Evolutionary conservation across 352 stramenopile species (phyloP).

Genomic region (Pythium brachiatum): DNA sequence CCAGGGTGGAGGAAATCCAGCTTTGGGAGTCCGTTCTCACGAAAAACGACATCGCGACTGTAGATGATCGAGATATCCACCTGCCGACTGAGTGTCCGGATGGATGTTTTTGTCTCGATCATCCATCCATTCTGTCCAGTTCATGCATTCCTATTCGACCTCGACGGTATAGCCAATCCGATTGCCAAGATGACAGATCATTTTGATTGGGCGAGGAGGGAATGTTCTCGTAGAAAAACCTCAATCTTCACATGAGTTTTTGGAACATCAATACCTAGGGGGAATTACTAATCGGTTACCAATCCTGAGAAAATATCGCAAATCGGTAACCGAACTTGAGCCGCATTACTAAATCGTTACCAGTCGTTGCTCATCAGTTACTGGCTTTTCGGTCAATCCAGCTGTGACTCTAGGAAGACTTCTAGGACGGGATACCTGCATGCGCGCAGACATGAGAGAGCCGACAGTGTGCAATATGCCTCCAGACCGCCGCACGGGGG

Average conservation of each 20-base stretch:
- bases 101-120: no score
- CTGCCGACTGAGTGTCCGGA: no score
- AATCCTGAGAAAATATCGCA: background rate
- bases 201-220: no score
- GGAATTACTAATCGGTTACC: background rate
- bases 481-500: background rate
- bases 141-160: no score
- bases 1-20: slow-evolving; percentile 1
- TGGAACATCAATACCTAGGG: no score
- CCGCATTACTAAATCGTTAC: background rate
- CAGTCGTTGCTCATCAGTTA: background rate
- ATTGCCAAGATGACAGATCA: no score
- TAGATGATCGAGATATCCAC: no score
- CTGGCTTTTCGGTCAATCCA: background rate
- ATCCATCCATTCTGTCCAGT: no score
- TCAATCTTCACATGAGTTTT: no score
- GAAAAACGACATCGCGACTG: slow-evolving; percentile 9
- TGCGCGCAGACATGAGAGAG: background rate
- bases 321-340: background rate
- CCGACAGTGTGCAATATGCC: background rate
- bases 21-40: background rate
- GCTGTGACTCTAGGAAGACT: background rate
- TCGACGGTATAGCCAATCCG: no score
- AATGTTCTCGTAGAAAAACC: no score
- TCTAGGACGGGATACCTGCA: background rate